phyloP scores from a whole-genome alignment of 2,329 filamentous ascomycete species.

The Chaetomiaceae sp. region DNA sequence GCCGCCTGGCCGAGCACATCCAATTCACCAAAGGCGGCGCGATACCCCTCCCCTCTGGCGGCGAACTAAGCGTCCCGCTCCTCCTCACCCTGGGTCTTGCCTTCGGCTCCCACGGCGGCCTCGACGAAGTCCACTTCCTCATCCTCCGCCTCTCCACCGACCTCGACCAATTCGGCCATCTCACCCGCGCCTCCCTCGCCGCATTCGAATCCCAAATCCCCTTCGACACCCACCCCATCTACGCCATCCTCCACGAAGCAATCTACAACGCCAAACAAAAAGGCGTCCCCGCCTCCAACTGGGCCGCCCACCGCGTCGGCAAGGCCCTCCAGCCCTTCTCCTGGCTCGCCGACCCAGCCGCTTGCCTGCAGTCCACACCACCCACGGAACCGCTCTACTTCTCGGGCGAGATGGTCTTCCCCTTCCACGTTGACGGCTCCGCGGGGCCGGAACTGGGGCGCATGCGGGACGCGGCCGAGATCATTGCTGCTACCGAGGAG shows the following conservation, averaged over 20 bases:
- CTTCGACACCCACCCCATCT: conserved; percentile 76
- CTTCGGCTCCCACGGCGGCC: conserved; percentile 74
- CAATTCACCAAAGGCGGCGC: conserved; percentile 46
- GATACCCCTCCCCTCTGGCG: conserved; percentile 65
- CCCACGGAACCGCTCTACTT: conserved; percentile 59
- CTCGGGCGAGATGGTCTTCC: conserved; percentile 89
- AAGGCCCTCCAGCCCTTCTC: conserved; percentile 34
- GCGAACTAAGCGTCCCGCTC: conserved; percentile 65
- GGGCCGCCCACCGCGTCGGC: conserved; percentile 14
- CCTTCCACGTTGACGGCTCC: conserved; percentile 68
- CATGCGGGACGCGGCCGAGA: conserved; percentile 63
- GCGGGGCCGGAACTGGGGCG: conserved; percentile 68
- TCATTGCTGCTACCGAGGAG: conserved; percentile 61
- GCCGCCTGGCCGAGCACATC: conserved; percentile 62
- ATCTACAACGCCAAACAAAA: conserved; percentile 68
- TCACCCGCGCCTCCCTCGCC: conserved; percentile 67
- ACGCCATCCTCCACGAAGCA: conserved; percentile 81
- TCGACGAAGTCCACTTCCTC: conserved; percentile 70
- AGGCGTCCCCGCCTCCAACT: conserved; percentile 4
- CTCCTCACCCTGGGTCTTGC: conserved; percentile 73
- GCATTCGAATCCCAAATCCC: conserved; percentile 62
- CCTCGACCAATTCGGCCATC: conserved; percentile 68
- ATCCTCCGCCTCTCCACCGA: conserved; percentile 69
- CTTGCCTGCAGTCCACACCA: conserved; percentile 34
- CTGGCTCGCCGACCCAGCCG: conserved; percentile 45